Base-by-base conservation (phyloP, 2,329 filamentous ascomycete genomes). In the Trichothecium sympodiale region DNA sequence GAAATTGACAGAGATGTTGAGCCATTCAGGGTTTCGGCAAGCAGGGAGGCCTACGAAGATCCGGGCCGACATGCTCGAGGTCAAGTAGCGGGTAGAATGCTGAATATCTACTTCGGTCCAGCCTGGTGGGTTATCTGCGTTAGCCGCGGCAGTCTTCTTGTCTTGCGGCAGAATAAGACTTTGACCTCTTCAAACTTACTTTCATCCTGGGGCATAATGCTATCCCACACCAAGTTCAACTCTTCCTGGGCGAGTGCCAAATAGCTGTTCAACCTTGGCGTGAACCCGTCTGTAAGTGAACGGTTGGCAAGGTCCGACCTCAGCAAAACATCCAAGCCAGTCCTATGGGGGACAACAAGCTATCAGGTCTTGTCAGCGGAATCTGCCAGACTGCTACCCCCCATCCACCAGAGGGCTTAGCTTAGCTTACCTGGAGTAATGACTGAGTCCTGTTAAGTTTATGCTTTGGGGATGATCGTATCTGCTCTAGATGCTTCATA, bases 31-130 rank as follows among this genome's bases (percentile, higher is more conserved):
- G 16, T 55, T 39, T 15, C 49, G 48, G 29, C 49, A 50, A 3
- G 50, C 33, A 10, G 50, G 47, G 16, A 46, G 27, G 8, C 53
- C 53, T 7, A 57, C 44, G 34, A 56, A 57, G 1, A 53, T 41
- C 16, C 50, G 43, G 3, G 51, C 52, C 6, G 43, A 46, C 18
- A 54, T 46, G 14, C 47, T 37, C 2, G 50, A 43, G 8, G 54
- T 46, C 20, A 55, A 27, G 14, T 31, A 17, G 7, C 33, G 18
- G 16, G 33, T 32, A 23, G 17, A 13, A n/a, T 40, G 13, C 28
- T 37, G 35, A 13, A 36, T 31, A 14, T 40, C 32, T 13, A 31
- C 20, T n/a, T 37, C 31, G 5, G 18, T 26, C 31, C 35, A 40
- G 8, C 31, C 35, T 25, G 20, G 31, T 23, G 20, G 6, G 20